Percentiles rank a stretch among this genome's conserved stretches.
Conservation (phyloP, 2,329 filamentous ascomycete species). For the Epichloe festucae region DNA sequence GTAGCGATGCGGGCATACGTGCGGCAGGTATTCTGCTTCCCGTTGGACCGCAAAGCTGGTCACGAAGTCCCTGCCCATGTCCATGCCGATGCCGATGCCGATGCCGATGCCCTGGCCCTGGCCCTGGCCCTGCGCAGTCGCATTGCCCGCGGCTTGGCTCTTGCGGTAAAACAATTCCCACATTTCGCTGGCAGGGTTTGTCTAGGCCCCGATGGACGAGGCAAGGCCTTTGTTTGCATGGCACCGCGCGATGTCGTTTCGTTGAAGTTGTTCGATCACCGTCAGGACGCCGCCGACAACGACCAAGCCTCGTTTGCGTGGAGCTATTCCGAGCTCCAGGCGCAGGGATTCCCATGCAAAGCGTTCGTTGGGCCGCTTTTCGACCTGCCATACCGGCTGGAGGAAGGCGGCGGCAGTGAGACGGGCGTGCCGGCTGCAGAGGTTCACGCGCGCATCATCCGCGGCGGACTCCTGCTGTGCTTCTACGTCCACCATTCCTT, state of each 20-base stretch:
- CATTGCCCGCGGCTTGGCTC: slow-evolving; percentile 2
- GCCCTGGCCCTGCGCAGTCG: neutral
- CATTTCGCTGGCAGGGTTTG: slow-evolving; percentile 17
- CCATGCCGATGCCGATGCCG: neutral
- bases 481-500: slow-evolving; percentile 29
- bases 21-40: slow-evolving; percentile 10
- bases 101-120: too few species aligned
- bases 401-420: slow-evolving; percentile 2
- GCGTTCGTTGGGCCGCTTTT: slow-evolving; percentile 18
- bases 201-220: slow-evolving; percentile 7
- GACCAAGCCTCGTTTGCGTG: slow-evolving; percentile 8
- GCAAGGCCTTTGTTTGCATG: slow-evolving; percentile 10
- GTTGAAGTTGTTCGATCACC: slow-evolving; percentile 9
- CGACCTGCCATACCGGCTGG: slow-evolving; percentile 2
- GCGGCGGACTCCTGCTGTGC: slow-evolving; percentile 24
- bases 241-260: slow-evolving; percentile 10
- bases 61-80: neutral
- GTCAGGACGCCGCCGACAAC: neutral
- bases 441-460: slow-evolving; percentile 25
- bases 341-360: slow-evolving; percentile 16
- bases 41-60: neutral
- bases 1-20: slow-evolving; percentile 8
- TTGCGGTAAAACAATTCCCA: slow-evolving; percentile 12
- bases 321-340: slow-evolving; percentile 15
- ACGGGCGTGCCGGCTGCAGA: slow-evolving; percentile 22